A percentile compares a stretch with the other conserved stretches of the same genome.
These are phyloP conservation scores for Fusarium solani-melongenae DNA, from an alignment of 2,329 filamentous ascomycete species.

Conservation along the genomic window DNA sequence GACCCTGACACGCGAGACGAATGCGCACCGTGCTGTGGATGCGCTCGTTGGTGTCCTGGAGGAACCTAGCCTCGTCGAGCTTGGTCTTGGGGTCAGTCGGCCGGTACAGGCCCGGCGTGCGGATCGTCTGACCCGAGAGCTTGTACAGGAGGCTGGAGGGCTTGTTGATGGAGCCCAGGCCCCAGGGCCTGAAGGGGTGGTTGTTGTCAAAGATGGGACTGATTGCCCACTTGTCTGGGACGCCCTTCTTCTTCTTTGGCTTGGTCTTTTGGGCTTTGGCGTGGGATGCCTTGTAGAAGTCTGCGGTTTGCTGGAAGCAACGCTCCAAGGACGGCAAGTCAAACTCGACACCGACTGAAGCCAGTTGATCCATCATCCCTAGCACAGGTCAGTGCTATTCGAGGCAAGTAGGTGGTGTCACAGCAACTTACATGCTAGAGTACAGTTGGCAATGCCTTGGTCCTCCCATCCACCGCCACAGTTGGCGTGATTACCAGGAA, in stretches of 20 bases:
- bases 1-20: slow-evolving; percentile 62
- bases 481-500: slow-evolving; percentile 77
- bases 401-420: too few relatives aligned
- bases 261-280: slow-evolving; percentile 13
- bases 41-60: slow-evolving; percentile 65
- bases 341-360: slow-evolving; percentile 63
- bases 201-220: slow-evolving; percentile 60
- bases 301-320: slow-evolving; percentile 50
- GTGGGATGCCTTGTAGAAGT: slow-evolving; percentile 45
- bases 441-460: slow-evolving; percentile 56
- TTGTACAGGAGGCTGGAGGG: slow-evolving; percentile 55
- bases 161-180: slow-evolving; percentile 57
- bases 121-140: slow-evolving; percentile 55
- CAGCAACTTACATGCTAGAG: slow-evolving; percentile 51
- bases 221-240: slow-evolving; percentile 55
- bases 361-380: slow-evolving; percentile 69
- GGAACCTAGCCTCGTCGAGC: slow-evolving; percentile 49
- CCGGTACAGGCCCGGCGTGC: slow-evolving; percentile 61
- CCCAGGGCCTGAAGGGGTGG: slow-evolving; percentile 60
- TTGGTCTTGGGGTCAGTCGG: slow-evolving; percentile 56
- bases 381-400: background rate
- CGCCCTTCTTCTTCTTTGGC: slow-evolving; percentile 28
- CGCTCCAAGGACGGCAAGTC: slow-evolving; percentile 54
- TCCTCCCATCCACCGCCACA: slow-evolving; percentile 75
- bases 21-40: slow-evolving; percentile 66